These are phyloP conservation scores for Neofusicoccum ribis DNA, from an alignment of 2,329 filamentous ascomycete genomes.

Conservation along the genomic window DNA sequence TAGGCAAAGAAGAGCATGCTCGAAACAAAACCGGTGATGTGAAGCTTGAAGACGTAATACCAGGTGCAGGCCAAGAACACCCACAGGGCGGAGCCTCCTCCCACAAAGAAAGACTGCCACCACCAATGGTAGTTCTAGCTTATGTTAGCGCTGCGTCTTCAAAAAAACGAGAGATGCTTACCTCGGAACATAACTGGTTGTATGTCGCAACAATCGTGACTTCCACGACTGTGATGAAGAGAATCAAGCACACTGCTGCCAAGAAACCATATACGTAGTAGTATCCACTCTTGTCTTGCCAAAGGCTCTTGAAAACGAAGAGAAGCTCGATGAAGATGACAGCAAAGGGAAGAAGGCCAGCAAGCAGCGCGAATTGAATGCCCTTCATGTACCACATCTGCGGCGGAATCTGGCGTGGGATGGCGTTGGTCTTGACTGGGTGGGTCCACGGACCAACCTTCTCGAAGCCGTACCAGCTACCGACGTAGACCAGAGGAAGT, in stretches of 20 bases:
- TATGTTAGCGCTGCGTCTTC: background rate
- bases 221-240: conserved; percentile 76
- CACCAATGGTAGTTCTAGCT: conserved; percentile 80
- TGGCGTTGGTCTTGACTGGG: conserved; percentile 72
- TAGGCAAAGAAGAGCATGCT: conserved; percentile 83
- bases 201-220: conserved; percentile 83
- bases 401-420: conserved; percentile 71
- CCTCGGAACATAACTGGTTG: conserved; percentile 76
- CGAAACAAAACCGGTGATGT: conserved; percentile 78
- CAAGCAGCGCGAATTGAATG: conserved; percentile 65
- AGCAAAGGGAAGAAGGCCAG: conserved; percentile 78
- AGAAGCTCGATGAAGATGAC: conserved; percentile 86
- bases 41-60: conserved; percentile 79
- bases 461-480: conserved; percentile 74
- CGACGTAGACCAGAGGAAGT: conserved; percentile 78
- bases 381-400: conserved; percentile 75
- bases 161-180: conserved; percentile 30
- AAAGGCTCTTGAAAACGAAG: conserved; percentile 83
- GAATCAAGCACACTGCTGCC: conserved; percentile 69
- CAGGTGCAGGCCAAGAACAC: conserved; percentile 80
- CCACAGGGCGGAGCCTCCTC: conserved; percentile 75
- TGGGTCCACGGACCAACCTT: conserved; percentile 72
- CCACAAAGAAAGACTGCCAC: conserved; percentile 85
- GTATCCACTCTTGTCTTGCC: conserved; percentile 88
- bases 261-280: conserved; percentile 92